Base-by-base conservation (phyloP, 768 basidiomycete species). In the Kwoniella pini region DNA sequence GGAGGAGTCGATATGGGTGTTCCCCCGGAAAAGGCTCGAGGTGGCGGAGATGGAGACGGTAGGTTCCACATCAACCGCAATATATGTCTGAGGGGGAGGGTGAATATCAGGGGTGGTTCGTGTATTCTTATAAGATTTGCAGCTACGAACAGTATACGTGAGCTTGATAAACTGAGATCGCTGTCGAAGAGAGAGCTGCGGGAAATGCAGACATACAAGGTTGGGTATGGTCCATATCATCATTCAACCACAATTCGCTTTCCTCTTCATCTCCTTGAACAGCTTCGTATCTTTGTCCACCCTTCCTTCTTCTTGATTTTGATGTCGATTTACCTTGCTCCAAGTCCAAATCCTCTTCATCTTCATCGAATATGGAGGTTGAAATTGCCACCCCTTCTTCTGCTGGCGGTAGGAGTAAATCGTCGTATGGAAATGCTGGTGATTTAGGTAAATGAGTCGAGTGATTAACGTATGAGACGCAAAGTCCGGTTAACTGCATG, bases 51-150 rank as follows among this genome's bases (percentile, higher is more conserved):
- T 3, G 72, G 72, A 1, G 64, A 27, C 2, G 72, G 67, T 4
- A 74, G 63, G 27, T 60, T 54, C 12, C 67, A 44, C 13, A 74
- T 57, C 17, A 74, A 54, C 12, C 49, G 44, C 30, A 70, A 3
- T 3, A 71, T 52, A 48, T 74, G 70, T 19, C 44, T 36, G 4
- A 71, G 54, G 1, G 72, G 56, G 17, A 74, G 53, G 19, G 63
- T 65, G 39, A 66, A 65, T 17, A 74, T 66, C 4, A 67, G 57
- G 17, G 72, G 72, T 17, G 72, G 70, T 62, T 69, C 70, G 21
- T 57, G 26, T 43, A 60, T 42, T 31, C 65, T 19, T 46, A 57
- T 46, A 36, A 7, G 33, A 7, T 7, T 7, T 36, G n/a, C n/a
- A n/a, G n/a, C n/a, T n/a, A n/a, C n/a, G n/a, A n/a, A n/a, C n/a